phyloP scores from a whole-genome alignment of 306 rosid species.

The Cicer arietinum region DNA sequence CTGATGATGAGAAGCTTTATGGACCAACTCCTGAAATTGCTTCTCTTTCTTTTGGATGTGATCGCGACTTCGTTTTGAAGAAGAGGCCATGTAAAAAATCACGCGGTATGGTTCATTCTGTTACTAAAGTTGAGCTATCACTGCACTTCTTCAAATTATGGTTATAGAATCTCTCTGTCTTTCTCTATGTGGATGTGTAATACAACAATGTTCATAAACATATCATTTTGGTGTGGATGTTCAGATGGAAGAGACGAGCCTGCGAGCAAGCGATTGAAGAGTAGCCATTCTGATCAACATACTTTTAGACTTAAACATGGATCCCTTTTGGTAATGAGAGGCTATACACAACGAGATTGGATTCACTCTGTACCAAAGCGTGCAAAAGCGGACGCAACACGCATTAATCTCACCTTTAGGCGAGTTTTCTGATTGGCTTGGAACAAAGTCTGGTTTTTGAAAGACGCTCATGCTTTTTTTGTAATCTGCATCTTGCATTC shows the following conservation, averaged over 20 bases:
- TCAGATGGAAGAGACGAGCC: conserved; percentile 61
- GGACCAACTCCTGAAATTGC: conserved; percentile 87
- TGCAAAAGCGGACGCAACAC: conserved; percentile 71
- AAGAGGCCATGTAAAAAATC: conserved; percentile 61
- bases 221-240: conserved; percentile 39
- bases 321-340: conserved; percentile 88
- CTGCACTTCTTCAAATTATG: conserved; percentile 5
- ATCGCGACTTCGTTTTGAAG: conserved; percentile 86
- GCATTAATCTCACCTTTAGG: conserved; percentile 94
- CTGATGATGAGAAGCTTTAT: conserved; percentile 93
- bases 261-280: conserved; percentile 67
- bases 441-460: neutral
- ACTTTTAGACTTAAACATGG: conserved; percentile 83
- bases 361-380: conserved; percentile 88
- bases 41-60: conserved; percentile 83
- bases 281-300: conserved; percentile 56
- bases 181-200: neutral
- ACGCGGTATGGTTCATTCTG: conserved; percentile 52
- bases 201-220: conserved; percentile 12
- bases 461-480: conserved; percentile 28
- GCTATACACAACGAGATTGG: conserved; percentile 96
- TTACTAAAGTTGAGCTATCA: neutral
- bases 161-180: conserved; percentile 14
- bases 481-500: conserved; percentile 5
- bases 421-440: conserved; percentile 52